Conservation (phyloP, 2,329 filamentous ascomycete species). For the Cladosporium halotolerans region DNA sequence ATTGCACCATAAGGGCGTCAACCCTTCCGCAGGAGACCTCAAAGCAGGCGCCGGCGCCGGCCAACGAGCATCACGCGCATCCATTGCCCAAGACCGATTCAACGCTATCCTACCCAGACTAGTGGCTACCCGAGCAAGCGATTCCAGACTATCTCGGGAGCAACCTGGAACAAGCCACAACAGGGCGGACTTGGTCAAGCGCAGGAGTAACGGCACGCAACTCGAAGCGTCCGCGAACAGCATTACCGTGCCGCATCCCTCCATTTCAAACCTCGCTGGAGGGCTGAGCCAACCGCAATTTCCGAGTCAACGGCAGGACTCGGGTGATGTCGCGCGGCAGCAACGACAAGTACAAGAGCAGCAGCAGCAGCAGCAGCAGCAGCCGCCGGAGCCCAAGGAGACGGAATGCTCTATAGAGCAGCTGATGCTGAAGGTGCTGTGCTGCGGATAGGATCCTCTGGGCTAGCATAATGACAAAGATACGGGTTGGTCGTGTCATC, state of each 20-base stretch:
- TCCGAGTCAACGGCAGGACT: neutral
- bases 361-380: neutral
- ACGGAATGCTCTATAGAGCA: slow-evolving; percentile 64
- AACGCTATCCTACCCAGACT: slow-evolving; percentile 50
- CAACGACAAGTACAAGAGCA: slow-evolving; percentile 31
- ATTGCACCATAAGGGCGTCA: too few species aligned
- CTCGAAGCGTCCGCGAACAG: slow-evolving; percentile 66
- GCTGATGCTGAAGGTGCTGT: slow-evolving; percentile 87
- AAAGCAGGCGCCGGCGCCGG: slow-evolving; percentile 72
- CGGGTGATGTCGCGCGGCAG: too few species aligned
- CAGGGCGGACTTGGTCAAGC: slow-evolving; percentile 21
- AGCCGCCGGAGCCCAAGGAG: slow-evolving; percentile 56
- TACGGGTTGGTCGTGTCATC: too few species aligned
- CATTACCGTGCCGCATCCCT: slow-evolving; percentile 92
- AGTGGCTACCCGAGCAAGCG: slow-evolving; percentile 56
- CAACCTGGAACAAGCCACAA: slow-evolving; percentile 46
- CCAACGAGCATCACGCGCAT: slow-evolving; percentile 49
- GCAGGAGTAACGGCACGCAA: slow-evolving; percentile 65
- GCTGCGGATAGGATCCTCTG: slow-evolving; percentile 79
- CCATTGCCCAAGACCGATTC: slow-evolving; percentile 40
- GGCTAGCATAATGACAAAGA: too few species aligned
- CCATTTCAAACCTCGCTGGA: slow-evolving; percentile 57
- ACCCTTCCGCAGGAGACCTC: slow-evolving; percentile 53
- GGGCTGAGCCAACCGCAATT: slow-evolving; percentile 7
- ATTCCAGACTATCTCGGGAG: slow-evolving; percentile 71